A percentile compares a stretch with the other conserved stretches of the same genome.
These are phyloP conservation scores for Monosporascus sp. DNA, from an alignment of 2,329 filamentous ascomycete genomes.

Conservation along the genomic window DNA sequence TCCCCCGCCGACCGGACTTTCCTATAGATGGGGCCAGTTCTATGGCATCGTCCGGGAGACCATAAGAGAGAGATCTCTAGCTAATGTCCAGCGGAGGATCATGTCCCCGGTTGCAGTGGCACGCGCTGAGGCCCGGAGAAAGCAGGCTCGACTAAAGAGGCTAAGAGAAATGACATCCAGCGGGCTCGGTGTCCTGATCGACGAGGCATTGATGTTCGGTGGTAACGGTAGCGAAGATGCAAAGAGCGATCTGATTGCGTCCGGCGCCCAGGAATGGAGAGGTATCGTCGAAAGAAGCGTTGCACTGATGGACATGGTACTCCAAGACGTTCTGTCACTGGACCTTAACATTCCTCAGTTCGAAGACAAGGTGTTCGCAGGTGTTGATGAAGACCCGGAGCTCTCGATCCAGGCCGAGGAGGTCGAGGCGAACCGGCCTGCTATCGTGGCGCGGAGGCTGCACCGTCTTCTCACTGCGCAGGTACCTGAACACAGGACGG, in stretches of 20 bases:
- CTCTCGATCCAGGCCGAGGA: slow-evolving; percentile 48
- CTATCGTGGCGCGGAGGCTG: slow-evolving; percentile 61
- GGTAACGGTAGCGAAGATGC: slow-evolving; percentile 51
- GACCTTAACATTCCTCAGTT: slow-evolving; percentile 59
- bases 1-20: slow-evolving; percentile 33
- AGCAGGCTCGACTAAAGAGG: slow-evolving; percentile 65
- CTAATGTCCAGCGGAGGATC: slow-evolving; percentile 64
- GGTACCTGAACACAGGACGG: slow-evolving; percentile 60
- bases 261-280: slow-evolving; percentile 51
- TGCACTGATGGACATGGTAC: slow-evolving; percentile 77
- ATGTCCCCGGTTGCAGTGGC: slow-evolving; percentile 74
- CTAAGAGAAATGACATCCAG: slow-evolving; percentile 78
- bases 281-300: slow-evolving; percentile 74
- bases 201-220: slow-evolving; percentile 71
- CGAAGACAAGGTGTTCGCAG: slow-evolving; percentile 59
- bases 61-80: slow-evolving; percentile 65
- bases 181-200: slow-evolving; percentile 79
- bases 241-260: slow-evolving; percentile 40
- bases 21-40: slow-evolving; percentile 60
- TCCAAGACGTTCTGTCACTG: slow-evolving; percentile 62
- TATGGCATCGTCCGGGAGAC: slow-evolving; percentile 75
- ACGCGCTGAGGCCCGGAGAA: slow-evolving; percentile 67
- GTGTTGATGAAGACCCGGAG: slow-evolving; percentile 56
- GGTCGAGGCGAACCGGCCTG: slow-evolving; percentile 41
- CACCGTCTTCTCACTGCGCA: slow-evolving; percentile 62